phyloP scores from a whole-genome alignment of 2,329 filamentous ascomycete species.

The Pestalotiopsis sp. region DNA sequence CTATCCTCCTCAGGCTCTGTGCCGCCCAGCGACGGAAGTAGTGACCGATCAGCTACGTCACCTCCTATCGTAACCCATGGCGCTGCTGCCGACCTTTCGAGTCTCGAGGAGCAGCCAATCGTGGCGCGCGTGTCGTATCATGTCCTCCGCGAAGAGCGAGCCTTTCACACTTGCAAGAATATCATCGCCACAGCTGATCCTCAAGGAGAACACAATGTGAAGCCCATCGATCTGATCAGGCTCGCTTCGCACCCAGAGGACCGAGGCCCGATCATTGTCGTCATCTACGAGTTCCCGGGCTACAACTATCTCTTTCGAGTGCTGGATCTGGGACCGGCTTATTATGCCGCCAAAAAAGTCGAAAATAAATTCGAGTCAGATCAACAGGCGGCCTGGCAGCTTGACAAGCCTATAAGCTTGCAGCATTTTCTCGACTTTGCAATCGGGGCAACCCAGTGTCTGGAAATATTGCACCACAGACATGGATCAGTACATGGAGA shows the following conservation, averaged over 20 bases:
- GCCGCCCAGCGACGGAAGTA: conserved; percentile 40
- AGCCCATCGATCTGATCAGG: conserved; percentile 77
- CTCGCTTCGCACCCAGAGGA: conserved; percentile 71
- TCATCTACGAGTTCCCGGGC: conserved; percentile 80
- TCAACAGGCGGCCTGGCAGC: conserved; percentile 45
- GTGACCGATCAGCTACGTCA: conserved; percentile 40
- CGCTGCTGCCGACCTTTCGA: conserved; percentile 51
- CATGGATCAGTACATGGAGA: conserved; percentile 88
- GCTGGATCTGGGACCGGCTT: conserved; percentile 78
- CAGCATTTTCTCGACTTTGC: conserved; percentile 87
- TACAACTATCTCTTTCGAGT: conserved; percentile 71
- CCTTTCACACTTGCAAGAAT: conserved; percentile 80
- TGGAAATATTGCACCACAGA: conserved; percentile 90
- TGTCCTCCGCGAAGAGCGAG: conserved; percentile 79
- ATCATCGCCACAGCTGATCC: conserved; percentile 74
- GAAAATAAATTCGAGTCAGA: conserved; percentile 52
- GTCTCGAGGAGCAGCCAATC: conserved; percentile 63
- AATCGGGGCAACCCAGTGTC: conserved; percentile 81
- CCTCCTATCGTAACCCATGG: conserved; percentile 31
- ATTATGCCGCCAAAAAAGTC: conserved; percentile 58
- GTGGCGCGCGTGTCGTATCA: conserved; percentile 84
- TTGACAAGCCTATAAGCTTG: conserved; percentile 67
- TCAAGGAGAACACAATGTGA: conserved; percentile 74
- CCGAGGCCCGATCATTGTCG: conserved; percentile 71
- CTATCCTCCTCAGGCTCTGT: conserved; percentile 41